Base-by-base conservation (phyloP, 345 rosid species). In the Brassica nigra region DNA sequence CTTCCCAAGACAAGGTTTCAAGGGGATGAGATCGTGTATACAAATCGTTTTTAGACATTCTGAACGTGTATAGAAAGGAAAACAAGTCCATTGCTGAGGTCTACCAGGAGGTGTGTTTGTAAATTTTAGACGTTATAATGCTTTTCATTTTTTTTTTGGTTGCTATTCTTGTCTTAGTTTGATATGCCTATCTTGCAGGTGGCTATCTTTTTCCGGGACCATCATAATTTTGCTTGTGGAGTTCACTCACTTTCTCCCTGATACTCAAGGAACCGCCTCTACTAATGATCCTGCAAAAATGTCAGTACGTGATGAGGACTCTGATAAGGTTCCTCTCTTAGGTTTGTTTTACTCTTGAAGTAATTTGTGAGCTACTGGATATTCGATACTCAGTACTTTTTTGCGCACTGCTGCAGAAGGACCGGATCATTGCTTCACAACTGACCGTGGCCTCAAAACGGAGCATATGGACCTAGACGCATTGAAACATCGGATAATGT, bases 391-490 rank as follows among this genome's bases (percentile, higher is more conserved):
- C 62, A 80, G 37, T 71, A 81, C 81, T 68, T 78, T 85, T 76
- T 73, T 23, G 27, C 27, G 27, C 27, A 23, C 27, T 23, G 27
- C 27, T 73, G 68, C 91, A 95, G 97, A 93, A 86, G 85, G 97
- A 91, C 62, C 83, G 94, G 87, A 78, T 81, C 70, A 42, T 84
- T 58, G 69, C 80, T 80, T 82, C 85, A 28, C 90, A 83, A 86
- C 85, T 71, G 90, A 88, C 33, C 81, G 85, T 6, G 90, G 82
- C 71, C 86, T 85, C 68, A 87, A 89, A 47, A 86, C 75, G 29
- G 95, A 91, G 47, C 86, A 83, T 58, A 86, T 81, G 36, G 91
- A 91, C 75, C 89, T 29, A 87, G 91, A 77, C 91, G 82, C 62
- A 85, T 85, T 78, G 97, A 89, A 76, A 90, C 87, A n/a, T 6